Base-by-base conservation (phyloP, 2,329 filamentous ascomycete genomes). In the Hortaea sp. region DNA sequence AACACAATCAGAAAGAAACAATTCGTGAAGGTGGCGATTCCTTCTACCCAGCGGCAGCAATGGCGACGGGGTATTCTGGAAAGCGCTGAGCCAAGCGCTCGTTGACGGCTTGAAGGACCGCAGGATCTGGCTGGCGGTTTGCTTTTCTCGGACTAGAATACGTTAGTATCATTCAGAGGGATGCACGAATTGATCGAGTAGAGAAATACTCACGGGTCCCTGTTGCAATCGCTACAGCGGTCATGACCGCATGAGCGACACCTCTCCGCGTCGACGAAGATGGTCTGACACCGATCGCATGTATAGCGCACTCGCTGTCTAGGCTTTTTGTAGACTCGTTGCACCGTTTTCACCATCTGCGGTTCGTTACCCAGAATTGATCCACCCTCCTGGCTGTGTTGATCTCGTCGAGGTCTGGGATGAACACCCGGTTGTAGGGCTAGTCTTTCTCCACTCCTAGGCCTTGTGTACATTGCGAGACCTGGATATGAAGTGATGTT, bases 281-380 rank as follows among this genome's bases (percentile, higher is more conserved):
- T 84, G 37, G 77, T 69, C 12, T 72, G 71, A 68, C 84, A 88
- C 44, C 73, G 67, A 53, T 81, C 75, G 63, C 84, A 88, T 38
- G 63, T 66, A 62, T 69, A 72, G 4, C 69, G 64, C 5, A 73
- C 63, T 28, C 69, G 61, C 41, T 64, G 65, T 39, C 69, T 62
- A 31, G 69, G 68, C 57, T 69, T 72, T 41, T 66, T 62, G 60
- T 66, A 71, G 35, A 67, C 66, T 9, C 70, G 53, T 40, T 61
- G 56, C 1, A 63, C 55, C 5, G 48, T 46, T n/a, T 39, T 44
- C 12, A 54, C 48, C 46, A 52, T 49, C 2, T 55, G 63, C 11
- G 63, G 61, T 27, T 62, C 63, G 38, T 63, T 62, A 1, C 61
- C 42, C 9, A 48, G 31, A 20, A 20, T 20, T 4, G 4, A 20